Base-by-base conservation (phyloP, 1,284 basidiomycete genomes). In the Cutaneotrichosporon sp. region DNA sequence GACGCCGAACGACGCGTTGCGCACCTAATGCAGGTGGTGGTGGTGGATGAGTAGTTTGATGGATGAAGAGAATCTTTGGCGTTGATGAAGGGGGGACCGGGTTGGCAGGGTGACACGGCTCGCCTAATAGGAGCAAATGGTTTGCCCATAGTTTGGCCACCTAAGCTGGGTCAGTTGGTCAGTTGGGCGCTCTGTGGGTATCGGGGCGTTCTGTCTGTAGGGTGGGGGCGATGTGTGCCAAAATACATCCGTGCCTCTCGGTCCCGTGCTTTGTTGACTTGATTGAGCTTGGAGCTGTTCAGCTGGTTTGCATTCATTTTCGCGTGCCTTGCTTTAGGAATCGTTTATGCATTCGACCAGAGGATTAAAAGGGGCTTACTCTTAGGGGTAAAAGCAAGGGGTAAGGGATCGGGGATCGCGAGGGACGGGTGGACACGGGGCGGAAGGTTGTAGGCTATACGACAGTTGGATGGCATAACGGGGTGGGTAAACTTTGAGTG, bases 1-100 rank as follows among this genome's bases (percentile, higher is more conserved):
- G 38, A 56, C 55, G 55, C 55, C 55, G 55, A 56, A 56, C 38
- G 36, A 42, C 34, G 31, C 51, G 31, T 18, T 18, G 31, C 16
- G 51, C 51, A 34, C 51, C 51, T 46, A 46, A 46, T 46, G 42
- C 26, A 22, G 26, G 26, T 52, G 50, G 50, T 30, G 50, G 30
- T 31, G 50, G 31, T 8, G 31, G 30, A 18, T 53, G 51, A 31
- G 31, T n/a, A 31, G 18, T n/a, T 50, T 26, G 49, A 50, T 34
- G 51, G 31, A 32, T 58, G 57, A 32, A 31, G 46, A 50, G 46
- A 47, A 34, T 34, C n/a, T 22, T 26, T 30, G 21, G 11, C 18
- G 56, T 36, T 38, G 56, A 22, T 8, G 38, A n/a, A 53, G 26
- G 11, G 18, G 22, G 26, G 52, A 9, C 0, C 31, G 7, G 4